Conservation (phyloP, 345 rosid species). For the Anastatica hierochuntica region DNA sequence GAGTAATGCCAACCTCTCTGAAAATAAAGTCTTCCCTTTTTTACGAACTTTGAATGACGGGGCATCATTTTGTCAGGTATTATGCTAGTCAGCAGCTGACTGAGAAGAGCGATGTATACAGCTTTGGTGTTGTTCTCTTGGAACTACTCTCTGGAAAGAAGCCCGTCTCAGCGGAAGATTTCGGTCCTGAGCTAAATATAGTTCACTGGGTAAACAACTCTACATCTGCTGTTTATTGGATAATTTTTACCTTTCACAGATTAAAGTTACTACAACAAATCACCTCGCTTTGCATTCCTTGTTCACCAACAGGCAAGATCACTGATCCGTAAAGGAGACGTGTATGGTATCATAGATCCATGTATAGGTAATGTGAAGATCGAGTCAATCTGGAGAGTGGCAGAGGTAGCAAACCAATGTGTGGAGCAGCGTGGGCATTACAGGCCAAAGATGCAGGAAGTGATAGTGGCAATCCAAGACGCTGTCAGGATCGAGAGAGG, state of each 20-base stretch:
- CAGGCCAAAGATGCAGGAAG: constrained; percentile 88
- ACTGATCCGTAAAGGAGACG: constrained; percentile 73
- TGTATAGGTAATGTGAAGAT: constrained; percentile 53
- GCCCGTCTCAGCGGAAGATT: constrained; percentile 76
- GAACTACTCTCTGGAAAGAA: constrained; percentile 88
- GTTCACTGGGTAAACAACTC: constrained; percentile 71
- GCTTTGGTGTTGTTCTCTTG: constrained; percentile 94
- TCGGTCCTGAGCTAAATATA: constrained; percentile 76
- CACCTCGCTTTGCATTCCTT: too few species aligned
- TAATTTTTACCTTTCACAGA: neutral
- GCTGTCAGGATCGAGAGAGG: constrained; percentile 75
- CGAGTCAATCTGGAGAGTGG: constrained; percentile 84
- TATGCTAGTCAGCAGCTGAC: constrained; percentile 87
- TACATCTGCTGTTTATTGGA: neutral
- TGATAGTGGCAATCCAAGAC: constrained; percentile 71
- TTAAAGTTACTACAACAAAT: neutral
- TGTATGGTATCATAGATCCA: constrained; percentile 61
- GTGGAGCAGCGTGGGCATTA: constrained; percentile 57
- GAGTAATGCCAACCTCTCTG: constrained; percentile 42
- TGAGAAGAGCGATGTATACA: constrained; percentile 92
- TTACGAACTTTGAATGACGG: neutral
- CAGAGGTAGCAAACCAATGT: constrained; percentile 80
- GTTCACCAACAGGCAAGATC: constrained; percentile 92
- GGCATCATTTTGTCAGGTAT: constrained; percentile 38
- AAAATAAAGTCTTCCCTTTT: neutral